Evolutionary conservation across 192 early-diverging fungal species (phyloP).

Genomic region (Podochytrium sp.): DNA sequence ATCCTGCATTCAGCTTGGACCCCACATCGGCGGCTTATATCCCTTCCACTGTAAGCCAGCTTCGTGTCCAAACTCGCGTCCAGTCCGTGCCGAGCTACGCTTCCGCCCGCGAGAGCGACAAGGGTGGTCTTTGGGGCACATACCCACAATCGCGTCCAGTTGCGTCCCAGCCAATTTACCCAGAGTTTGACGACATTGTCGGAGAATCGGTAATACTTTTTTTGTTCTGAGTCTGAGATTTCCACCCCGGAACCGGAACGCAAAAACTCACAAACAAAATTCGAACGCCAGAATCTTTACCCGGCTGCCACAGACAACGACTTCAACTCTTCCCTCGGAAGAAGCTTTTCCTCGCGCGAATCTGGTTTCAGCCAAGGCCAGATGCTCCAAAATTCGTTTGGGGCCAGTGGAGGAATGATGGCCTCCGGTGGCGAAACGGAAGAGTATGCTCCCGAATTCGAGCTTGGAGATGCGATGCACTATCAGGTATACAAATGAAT

Average conservation of each 20-base stretch:
- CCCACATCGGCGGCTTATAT: slow-evolving; percentile 25
- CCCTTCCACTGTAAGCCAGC: background rate
- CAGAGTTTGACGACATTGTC: slow-evolving; percentile 28
- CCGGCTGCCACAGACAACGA: background rate
- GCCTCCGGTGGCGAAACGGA: background rate
- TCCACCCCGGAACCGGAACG: too few species aligned
- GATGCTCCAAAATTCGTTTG: background rate
- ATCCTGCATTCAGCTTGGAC: slow-evolving; percentile 14
- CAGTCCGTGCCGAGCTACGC: slow-evolving; percentile 9
- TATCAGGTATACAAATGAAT: slow-evolving; percentile 11
- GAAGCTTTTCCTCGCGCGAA: background rate
- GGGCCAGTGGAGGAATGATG: background rate
- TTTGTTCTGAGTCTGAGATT: background rate
- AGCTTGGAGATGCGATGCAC: slow-evolving; percentile 19
- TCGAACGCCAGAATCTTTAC: background rate
- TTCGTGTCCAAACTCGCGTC: slow-evolving; percentile 9
- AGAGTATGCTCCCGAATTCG: slow-evolving; percentile 30
- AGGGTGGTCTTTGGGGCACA: slow-evolving; percentile 6
- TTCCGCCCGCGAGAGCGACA: background rate
- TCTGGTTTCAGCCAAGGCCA: background rate
- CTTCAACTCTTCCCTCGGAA: background rate
- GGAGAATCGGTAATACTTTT: background rate
- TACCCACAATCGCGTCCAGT: background rate
- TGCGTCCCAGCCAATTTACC: slow-evolving; percentile 2
- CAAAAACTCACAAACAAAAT: too few species aligned